Conservation (phyloP, 2,329 filamentous ascomycete genomes). For the Ambrosiella xylebori region DNA sequence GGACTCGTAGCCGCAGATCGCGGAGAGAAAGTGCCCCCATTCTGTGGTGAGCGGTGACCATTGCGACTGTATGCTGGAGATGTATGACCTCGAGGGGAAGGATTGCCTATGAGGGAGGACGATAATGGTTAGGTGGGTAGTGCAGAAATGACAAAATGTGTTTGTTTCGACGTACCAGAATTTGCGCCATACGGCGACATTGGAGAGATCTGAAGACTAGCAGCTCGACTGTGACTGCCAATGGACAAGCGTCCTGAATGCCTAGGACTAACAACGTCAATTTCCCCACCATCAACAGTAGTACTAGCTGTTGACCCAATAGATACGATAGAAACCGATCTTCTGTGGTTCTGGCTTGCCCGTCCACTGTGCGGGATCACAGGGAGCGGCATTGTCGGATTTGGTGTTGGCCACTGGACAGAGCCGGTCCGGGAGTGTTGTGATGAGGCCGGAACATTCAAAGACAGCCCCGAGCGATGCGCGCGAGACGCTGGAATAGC, state of each 20-base stretch:
- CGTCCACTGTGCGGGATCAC: conserved; percentile 17
- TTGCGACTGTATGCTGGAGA: conserved; percentile 35
- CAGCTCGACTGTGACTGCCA: conserved; percentile 55
- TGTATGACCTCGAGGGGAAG: conserved; percentile 27
- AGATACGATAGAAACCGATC: conserved; percentile 70
- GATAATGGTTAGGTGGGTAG: not conserved
- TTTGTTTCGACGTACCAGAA: conserved; percentile 22
- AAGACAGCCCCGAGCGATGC: conserved; percentile 50
- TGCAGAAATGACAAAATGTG: not conserved
- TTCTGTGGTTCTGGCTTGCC: conserved; percentile 32
- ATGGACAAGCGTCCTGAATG: conserved; percentile 5
- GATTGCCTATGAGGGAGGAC: conserved; percentile 19
- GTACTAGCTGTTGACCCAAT: conserved; percentile 40
- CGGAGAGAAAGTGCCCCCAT: conserved; percentile 17
- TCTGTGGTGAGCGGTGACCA: conserved; percentile 12
- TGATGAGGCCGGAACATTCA: conserved; percentile 34
- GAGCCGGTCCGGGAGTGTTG: conserved; percentile 30
- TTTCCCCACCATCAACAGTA: conserved; percentile 27
- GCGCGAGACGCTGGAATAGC: conserved; percentile 27
- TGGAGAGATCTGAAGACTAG: conserved; percentile 56
- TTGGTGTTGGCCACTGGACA: conserved; percentile 28
- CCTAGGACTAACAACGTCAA: conserved; percentile 7
- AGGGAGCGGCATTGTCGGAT: conserved; percentile 16
- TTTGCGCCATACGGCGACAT: conserved; percentile 28
- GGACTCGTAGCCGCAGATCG: conserved; percentile 22